Conservation (phyloP, 192 early-diverging fungal species). For the Coemansia reversa region DNA sequence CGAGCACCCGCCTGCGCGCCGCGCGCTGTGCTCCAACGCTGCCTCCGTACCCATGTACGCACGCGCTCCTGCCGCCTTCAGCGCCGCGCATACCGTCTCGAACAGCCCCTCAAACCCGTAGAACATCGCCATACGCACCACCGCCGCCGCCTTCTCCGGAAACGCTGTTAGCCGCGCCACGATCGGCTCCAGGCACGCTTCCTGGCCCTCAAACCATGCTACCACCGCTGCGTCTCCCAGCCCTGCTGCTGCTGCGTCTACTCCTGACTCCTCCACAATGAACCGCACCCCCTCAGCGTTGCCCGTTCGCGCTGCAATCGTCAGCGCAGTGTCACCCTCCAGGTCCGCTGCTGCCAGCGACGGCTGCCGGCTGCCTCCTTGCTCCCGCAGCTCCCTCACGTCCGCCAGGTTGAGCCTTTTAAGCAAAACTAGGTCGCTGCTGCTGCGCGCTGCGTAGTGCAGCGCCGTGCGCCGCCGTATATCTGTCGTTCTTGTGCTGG, state of each 20-base stretch:
- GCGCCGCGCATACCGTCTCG: conserved; percentile 20
- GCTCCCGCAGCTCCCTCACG: conserved; percentile 24
- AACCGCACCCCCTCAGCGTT: conserved; percentile 36
- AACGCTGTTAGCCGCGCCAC: conserved; percentile 20
- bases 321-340: conserved; percentile 46
- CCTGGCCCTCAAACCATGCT: conserved; percentile 17
- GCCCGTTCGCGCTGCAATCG: conserved; percentile 35
- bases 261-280: conserved; percentile 41
- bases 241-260: conserved; percentile 20
- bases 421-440: conserved; percentile 39
- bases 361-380: conserved; percentile 11
- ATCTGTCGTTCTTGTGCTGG: conserved; percentile 22
- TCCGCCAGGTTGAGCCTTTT: conserved; percentile 31
- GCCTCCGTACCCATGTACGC: conserved; percentile 18
- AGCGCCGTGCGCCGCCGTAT: conserved; percentile 42
- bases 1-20: conserved; percentile 21
- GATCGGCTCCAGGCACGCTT: conserved; percentile 16
- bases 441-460: conserved; percentile 40
- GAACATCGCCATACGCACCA: conserved; percentile 34
- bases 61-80: conserved; percentile 4
- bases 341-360: conserved; percentile 31
- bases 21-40: conserved; percentile 23
- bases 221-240: conserved; percentile 34
- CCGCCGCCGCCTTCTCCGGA: conserved; percentile 29
- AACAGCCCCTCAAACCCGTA: conserved; percentile 38